Evolutionary conservation across 805 yeast genomes (phyloP).

Genomic region (Candida fluviatilis): DNA sequence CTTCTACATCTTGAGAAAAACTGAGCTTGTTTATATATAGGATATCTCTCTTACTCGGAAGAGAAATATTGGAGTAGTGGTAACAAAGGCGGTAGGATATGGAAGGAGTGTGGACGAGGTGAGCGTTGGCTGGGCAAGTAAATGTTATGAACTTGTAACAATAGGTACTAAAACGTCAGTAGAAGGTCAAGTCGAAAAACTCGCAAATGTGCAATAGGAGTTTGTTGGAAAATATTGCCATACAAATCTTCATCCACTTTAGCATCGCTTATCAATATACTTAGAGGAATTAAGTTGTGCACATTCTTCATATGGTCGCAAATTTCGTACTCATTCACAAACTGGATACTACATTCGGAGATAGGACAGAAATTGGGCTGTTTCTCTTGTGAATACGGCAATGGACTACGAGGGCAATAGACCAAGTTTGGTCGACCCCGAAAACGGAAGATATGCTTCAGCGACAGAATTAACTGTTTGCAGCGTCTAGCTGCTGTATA

Average conservation of each 20-base stretch:
- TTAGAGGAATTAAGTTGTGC: slow-evolving; percentile 47
- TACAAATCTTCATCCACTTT: slow-evolving; percentile 27
- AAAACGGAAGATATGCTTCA: slow-evolving; percentile 58
- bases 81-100: no score
- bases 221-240: slow-evolving; percentile 24
- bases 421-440: slow-evolving; percentile 50
- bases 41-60: no score
- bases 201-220: no score
- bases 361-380: slow-evolving; percentile 61
- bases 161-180: no score
- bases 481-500: slow-evolving; percentile 9
- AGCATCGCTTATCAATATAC: slow-evolving; percentile 28
- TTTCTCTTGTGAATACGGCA: slow-evolving; percentile 63
- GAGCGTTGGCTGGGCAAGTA: no score
- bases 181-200: no score
- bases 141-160: no score
- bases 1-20: no score
- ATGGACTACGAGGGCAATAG: slow-evolving; percentile 60
- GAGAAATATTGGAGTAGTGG: no score
- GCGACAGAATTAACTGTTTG: slow-evolving; percentile 45
- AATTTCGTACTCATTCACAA: slow-evolving; percentile 58
- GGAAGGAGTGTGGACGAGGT: no score
- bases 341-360: slow-evolving; percentile 62
- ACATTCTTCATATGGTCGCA: slow-evolving; percentile 59
- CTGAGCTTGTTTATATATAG: no score